A percentile compares a stretch with the other conserved stretches of the same genome.
phyloP scores from a whole-genome alignment of 257 asterid species.

The Gynochthodes officinalis region DNA sequence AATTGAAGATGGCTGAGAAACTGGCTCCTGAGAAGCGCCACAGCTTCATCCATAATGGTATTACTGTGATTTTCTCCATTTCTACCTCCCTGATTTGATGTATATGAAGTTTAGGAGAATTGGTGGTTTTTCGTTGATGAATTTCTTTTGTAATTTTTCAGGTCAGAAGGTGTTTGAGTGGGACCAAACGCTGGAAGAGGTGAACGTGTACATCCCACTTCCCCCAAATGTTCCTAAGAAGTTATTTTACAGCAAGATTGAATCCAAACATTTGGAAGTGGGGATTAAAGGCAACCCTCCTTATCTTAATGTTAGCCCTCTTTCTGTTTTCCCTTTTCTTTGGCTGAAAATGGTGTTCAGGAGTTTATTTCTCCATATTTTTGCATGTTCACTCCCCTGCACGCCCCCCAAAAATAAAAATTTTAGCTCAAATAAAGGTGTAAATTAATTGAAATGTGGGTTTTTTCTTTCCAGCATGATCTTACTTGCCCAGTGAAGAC shows the following conservation, averaged over 20 bases:
- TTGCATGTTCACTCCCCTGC: background rate
- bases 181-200: conserved; percentile 98
- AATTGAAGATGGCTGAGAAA: conserved; percentile 69
- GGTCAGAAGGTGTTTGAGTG: conserved; percentile 96
- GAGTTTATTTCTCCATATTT: background rate
- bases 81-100: background rate
- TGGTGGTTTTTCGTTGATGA: background rate
- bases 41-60: conserved; percentile 73
- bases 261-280: conserved; percentile 79
- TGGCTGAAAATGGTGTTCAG: background rate
- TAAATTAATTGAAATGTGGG: background rate
- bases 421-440: background rate
- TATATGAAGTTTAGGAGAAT: too few relatives aligned
- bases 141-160: conserved; percentile 25
- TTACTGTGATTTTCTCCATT: background rate
- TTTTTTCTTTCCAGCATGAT: conserved; percentile 52
- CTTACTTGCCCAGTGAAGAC: conserved; percentile 82
- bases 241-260: conserved; percentile 67
- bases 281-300: conserved; percentile 98
- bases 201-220: conserved; percentile 80
- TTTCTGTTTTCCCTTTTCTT: conserved; percentile 5
- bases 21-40: conserved; percentile 75
- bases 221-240: conserved; percentile 86
- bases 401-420: too few relatives aligned
- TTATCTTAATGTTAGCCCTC: conserved; percentile 61